A percentile compares a stretch with the other conserved stretches of the same genome.
Evolutionary conservation across 2,329 filamentous ascomycete species (phyloP).

Genomic region (Allantophomopsis cytisporea): DNA sequence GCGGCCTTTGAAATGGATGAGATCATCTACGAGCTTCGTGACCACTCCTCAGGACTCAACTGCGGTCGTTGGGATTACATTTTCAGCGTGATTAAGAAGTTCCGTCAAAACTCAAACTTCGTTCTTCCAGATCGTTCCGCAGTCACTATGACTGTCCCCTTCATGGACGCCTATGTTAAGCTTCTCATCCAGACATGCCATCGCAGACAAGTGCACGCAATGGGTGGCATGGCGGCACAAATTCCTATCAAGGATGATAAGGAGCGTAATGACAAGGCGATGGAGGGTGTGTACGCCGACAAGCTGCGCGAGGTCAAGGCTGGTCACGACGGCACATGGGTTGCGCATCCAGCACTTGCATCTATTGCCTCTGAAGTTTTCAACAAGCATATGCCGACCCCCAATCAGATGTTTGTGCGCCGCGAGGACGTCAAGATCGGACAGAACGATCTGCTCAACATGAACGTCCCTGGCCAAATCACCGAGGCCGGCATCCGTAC

Average conservation of each 20-base stretch:
- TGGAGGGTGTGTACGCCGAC: constrained; percentile 85
- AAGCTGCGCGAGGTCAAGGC: constrained; percentile 93
- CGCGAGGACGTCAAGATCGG: constrained; percentile 81
- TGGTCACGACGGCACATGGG: constrained; percentile 93
- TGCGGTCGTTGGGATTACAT: constrained; percentile 99
- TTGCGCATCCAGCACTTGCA: constrained; percentile 88
- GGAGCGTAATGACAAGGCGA: constrained; percentile 82
- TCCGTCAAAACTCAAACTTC: constrained; percentile 88
- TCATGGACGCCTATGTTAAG: constrained; percentile 96
- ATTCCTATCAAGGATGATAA: constrained; percentile 96
- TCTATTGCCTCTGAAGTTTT: constrained; percentile 83
- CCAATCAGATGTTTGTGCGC: constrained; percentile 87
- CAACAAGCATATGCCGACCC: constrained; percentile 97
- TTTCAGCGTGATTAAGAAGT: constrained; percentile 99
- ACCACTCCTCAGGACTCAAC: constrained; percentile 93
- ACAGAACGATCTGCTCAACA: constrained; percentile 87
- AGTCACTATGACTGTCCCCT: constrained; percentile 96
- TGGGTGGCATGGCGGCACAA: constrained; percentile 97
- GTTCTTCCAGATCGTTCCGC: constrained; percentile 81
- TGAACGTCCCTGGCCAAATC: constrained; percentile 87
- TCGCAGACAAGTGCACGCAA: constrained; percentile 90
- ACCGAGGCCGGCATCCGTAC: constrained; percentile 93
- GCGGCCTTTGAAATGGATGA: constrained; percentile 99
- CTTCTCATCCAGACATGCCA: constrained; percentile 98
- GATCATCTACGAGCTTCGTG: constrained; percentile 98